phyloP scores from a whole-genome alignment of 441 rosid genomes.

The Populus tomentosa region DNA sequence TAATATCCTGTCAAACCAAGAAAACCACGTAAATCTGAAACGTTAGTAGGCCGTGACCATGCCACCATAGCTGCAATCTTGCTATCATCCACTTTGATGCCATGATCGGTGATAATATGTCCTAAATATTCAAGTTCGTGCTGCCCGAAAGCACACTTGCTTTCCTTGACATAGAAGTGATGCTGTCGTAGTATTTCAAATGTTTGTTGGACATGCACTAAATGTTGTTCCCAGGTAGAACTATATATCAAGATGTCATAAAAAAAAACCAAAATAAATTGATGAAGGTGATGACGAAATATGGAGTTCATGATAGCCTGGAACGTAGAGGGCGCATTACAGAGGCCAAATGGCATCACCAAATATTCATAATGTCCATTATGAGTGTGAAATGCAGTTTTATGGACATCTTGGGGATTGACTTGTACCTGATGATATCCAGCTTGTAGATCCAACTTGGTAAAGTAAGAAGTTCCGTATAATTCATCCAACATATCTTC shows the following conservation, averaged over 20 bases:
- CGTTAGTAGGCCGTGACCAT: not conserved
- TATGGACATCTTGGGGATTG: not conserved
- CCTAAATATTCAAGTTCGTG: not conserved
- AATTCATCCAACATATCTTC: not conserved
- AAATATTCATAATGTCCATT: not conserved
- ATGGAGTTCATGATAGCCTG: not conserved
- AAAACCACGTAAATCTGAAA: not conserved
- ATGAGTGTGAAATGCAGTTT: not conserved
- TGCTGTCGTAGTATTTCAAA: not conserved
- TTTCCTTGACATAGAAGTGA: not conserved
- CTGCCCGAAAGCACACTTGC: not conserved
- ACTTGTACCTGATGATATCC: not conserved
- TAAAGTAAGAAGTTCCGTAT: too few relatives aligned
- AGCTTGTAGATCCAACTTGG: not conserved
- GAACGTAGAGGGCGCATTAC: not conserved
- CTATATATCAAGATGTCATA: not conserved
- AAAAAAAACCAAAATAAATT: not conserved
- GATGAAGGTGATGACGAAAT: not conserved
- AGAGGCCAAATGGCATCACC: not conserved
- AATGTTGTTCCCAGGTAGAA: not conserved
- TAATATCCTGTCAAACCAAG: not conserved
- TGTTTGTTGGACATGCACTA: not conserved
- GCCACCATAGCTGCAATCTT: not conserved
- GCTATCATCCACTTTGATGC: not conserved
- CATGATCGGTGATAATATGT: not conserved